Evolutionary conservation across 305 asterid genomes (phyloP).

Genomic region (Fraxinus velutina): DNA sequence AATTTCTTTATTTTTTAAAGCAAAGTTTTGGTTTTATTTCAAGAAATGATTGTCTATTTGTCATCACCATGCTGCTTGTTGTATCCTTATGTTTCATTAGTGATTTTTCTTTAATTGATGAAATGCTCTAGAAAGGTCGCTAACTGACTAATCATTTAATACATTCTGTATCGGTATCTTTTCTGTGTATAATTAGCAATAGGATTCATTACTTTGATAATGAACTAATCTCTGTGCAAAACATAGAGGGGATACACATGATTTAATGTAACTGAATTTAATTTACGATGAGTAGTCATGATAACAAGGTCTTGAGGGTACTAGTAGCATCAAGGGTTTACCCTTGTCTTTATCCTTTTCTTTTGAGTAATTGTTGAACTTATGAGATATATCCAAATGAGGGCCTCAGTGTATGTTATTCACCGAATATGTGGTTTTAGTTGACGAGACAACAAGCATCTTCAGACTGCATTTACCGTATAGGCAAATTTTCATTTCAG

Average conservation of each 20-base stretch:
- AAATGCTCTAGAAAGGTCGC: slow-evolving; percentile 4
- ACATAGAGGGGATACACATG: not conserved
- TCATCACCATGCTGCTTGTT: not conserved
- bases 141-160: not conserved
- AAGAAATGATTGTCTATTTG: not conserved
- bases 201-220: slow-evolving; percentile 2
- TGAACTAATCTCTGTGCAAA: not conserved
- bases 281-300: not conserved
- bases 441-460: not conserved
- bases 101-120: not conserved
- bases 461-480: not conserved
- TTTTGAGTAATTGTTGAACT: not conserved
- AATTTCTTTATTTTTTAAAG: not conserved
- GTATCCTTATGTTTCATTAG: not conserved
- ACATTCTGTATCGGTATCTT: not conserved
- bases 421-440: not conserved
- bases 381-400: not conserved
- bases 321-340: not conserved
- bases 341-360: not conserved
- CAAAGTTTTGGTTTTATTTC: not conserved
- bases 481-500: not conserved
- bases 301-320: not conserved
- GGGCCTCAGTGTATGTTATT: not conserved
- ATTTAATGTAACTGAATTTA: not conserved
- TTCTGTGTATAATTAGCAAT: not conserved